A percentile compares a stretch with the other conserved stretches of the same genome.
phyloP scores from a whole-genome alignment of 768 basidiomycete genomes.

The Leucocoprinus birnbaumii region DNA sequence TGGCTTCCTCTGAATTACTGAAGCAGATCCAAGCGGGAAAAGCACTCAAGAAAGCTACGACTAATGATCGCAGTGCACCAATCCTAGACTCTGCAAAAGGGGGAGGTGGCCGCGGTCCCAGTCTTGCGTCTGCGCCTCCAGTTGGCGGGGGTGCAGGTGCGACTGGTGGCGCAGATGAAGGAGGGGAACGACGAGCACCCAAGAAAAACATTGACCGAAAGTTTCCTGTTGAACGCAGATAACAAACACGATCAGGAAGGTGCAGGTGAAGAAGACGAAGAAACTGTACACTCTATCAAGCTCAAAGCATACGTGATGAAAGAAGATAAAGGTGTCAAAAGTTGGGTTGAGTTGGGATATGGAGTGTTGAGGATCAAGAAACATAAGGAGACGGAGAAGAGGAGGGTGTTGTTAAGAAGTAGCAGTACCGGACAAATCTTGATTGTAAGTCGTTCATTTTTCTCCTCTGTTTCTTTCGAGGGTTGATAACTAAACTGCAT shows the following conservation, averaged over 20 bases:
- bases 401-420: conserved; percentile 69
- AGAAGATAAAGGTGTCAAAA: conserved; percentile 35
- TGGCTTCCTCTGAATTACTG: conserved; percentile 77
- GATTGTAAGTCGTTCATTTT: conserved; percentile 47
- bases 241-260: conserved; percentile 67
- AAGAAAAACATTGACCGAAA: conserved; percentile 3
- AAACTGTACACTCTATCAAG: conserved; percentile 55
- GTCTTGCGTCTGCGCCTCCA: conserved; percentile 6
- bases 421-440: conserved; percentile 73
- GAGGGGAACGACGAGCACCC: conserved; percentile 11
- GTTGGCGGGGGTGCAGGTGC: conserved; percentile 12
- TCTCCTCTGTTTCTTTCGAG: not conserved
- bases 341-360: conserved; percentile 67
- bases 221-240: conserved; percentile 7
- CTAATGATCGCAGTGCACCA: conserved; percentile 80
- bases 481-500: conserved; percentile 8
- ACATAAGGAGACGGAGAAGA: conserved; percentile 56
- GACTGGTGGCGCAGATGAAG: conserved; percentile 7
- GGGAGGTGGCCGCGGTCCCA: conserved; percentile 28
- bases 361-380: conserved; percentile 75
- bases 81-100: conserved; percentile 45
- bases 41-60: conserved; percentile 77
- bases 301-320: conserved; percentile 62
- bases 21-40: conserved; percentile 84
- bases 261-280: conserved; percentile 80